Percentiles rank a stretch among this genome's conserved stretches.
Evolutionary conservation across 441 rosid genomes (phyloP).

Genomic region (Aquilaria agallochum): DNA sequence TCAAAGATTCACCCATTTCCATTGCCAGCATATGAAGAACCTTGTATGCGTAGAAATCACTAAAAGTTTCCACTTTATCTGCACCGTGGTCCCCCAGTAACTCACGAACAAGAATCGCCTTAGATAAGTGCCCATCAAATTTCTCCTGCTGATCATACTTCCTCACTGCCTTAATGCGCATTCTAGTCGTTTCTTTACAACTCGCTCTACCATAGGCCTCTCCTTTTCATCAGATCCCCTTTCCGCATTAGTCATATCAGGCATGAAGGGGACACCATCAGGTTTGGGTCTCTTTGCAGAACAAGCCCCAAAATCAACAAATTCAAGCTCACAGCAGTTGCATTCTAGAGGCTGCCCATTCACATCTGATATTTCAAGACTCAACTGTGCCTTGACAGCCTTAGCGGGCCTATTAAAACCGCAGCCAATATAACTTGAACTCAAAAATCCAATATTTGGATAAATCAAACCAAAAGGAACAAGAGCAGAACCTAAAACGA

Average conservation of each 20-base stretch:
- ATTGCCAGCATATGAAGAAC: slow-evolving; percentile 48
- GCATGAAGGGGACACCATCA: slow-evolving; percentile 5
- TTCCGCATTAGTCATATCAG: slow-evolving; percentile 21
- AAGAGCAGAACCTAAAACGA: slow-evolving; percentile 55
- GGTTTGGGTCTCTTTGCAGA: slow-evolving; percentile 8
- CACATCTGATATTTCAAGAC: slow-evolving; percentile 70
- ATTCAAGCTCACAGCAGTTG: slow-evolving; percentile 64
- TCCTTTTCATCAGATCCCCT: slow-evolving; percentile 19
- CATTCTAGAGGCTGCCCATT: slow-evolving; percentile 73
- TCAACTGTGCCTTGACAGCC: slow-evolving; percentile 30
- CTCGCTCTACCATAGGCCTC: slow-evolving; percentile 24
- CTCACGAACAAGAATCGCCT: slow-evolving; percentile 48
- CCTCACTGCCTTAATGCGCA: slow-evolving; percentile 49
- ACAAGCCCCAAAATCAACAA: slow-evolving; percentile 29
- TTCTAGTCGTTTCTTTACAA: slow-evolving; percentile 30
- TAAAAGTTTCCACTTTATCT: slow-evolving; percentile 25
- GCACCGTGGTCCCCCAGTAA: slow-evolving; percentile 22
- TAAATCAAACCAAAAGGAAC: slow-evolving; percentile 83
- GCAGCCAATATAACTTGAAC: slow-evolving; percentile 14
- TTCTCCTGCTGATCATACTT: slow-evolving; percentile 33
- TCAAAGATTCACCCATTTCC: slow-evolving; percentile 43
- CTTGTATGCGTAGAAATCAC: slow-evolving; percentile 53
- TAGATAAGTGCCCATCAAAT: slow-evolving; percentile 29
- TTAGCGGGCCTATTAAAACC: slow-evolving; percentile 9
- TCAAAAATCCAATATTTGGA: slow-evolving; percentile 51